Percentiles rank a stretch among this genome's conserved stretches.
Evolutionary conservation across 495 filamentous ascomycete species (phyloP).

Genomic region (Lindgomyces ingoldianus): DNA sequence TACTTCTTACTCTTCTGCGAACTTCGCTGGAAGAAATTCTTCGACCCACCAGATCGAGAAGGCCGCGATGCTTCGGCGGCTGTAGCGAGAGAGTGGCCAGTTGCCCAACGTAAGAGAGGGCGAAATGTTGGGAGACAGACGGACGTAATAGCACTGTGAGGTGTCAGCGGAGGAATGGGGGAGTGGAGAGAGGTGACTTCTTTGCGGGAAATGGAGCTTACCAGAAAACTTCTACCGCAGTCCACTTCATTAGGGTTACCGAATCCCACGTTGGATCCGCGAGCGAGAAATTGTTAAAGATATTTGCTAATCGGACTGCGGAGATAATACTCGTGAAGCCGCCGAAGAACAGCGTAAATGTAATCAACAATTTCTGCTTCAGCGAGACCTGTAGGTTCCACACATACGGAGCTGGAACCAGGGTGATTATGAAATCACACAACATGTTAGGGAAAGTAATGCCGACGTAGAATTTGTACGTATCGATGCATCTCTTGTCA

Average conservation of each 20-base stretch:
- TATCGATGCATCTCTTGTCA: background rate
- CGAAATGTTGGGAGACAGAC: background rate
- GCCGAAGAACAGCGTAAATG: background rate
- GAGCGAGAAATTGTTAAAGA: background rate
- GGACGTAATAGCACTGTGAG: background rate
- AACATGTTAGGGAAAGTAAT: conserved; percentile 1
- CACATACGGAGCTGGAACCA: background rate
- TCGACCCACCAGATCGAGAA: background rate
- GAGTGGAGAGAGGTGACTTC: background rate
- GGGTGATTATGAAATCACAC: background rate
- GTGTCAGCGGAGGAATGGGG: background rate
- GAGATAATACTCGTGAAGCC: background rate
- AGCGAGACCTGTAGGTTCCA: background rate
- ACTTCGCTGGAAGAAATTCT: background rate
- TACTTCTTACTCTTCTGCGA: background rate
- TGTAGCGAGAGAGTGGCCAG: background rate
- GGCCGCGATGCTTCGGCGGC: background rate
- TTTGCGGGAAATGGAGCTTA: background rate
- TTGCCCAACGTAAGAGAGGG: background rate
- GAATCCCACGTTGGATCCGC: conserved; percentile 4
- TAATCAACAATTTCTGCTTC: background rate
- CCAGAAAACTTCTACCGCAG: background rate
- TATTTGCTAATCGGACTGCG: background rate
- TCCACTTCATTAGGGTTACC: conserved; percentile 5
- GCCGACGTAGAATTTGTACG: background rate